A percentile compares a stretch with the other conserved stretches of the same genome.
Evolutionary conservation across 305 asterid genomes (phyloP).

Genomic region (Fraxinus baroniana): DNA sequence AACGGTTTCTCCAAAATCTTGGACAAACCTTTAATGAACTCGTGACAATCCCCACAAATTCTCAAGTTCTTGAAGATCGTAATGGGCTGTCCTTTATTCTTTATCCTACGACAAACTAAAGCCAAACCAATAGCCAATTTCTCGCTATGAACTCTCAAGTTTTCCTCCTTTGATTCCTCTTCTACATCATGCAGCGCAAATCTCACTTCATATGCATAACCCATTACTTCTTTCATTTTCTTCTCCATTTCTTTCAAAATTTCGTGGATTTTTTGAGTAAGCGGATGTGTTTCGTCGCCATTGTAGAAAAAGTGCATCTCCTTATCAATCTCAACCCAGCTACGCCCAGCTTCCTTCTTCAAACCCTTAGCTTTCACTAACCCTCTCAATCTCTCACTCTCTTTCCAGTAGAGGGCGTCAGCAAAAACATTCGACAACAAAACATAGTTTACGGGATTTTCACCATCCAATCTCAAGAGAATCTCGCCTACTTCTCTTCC

Average conservation of each 20-base stretch:
- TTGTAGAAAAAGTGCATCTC: constrained; percentile 47
- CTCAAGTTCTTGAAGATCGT: constrained; percentile 48
- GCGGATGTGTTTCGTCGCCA: constrained; percentile 43
- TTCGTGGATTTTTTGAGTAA: constrained; percentile 32
- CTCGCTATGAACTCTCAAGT: constrained; percentile 52
- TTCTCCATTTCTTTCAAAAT: constrained; percentile 39
- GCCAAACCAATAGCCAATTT: constrained; percentile 53
- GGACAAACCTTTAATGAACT: constrained; percentile 49
- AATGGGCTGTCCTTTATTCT: constrained; percentile 31
- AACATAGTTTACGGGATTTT: constrained; percentile 50
- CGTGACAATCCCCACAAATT: constrained; percentile 59
- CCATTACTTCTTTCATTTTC: constrained; percentile 39
- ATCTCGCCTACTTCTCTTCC: constrained; percentile 53
- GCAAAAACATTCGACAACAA: constrained; percentile 56
- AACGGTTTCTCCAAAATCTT: constrained; percentile 36
- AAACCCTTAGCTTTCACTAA: constrained; percentile 47
- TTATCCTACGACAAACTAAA: constrained; percentile 29
- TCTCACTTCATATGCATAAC: constrained; percentile 39
- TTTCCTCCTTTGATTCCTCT: constrained; percentile 46
- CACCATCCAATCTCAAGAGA: constrained; percentile 42
- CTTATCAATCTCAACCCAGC: constrained; percentile 56
- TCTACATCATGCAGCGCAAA: constrained; percentile 51
- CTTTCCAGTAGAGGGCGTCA: constrained; percentile 51
- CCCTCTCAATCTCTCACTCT: constrained; percentile 45
- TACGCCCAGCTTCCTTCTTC: constrained; percentile 57